phyloP scores from a whole-genome alignment of 768 basidiomycete genomes.

The Phlebiopsis gigantea region DNA sequence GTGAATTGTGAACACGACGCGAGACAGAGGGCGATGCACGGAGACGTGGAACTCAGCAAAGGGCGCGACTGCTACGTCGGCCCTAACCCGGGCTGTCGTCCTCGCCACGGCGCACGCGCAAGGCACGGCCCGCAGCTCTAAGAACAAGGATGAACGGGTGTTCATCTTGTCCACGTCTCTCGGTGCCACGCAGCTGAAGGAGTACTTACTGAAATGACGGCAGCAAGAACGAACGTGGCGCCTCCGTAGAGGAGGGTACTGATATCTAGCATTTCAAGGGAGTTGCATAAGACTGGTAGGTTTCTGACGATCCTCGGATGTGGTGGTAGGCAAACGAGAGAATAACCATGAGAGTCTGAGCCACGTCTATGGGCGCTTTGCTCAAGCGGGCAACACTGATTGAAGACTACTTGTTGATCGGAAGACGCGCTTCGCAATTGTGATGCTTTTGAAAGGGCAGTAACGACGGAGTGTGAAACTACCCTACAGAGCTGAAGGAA shows the following conservation, averaged over 20 bases:
- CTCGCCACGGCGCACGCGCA: slow-evolving; percentile 49
- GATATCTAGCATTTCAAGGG: neutral
- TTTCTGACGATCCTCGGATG: too few species aligned
- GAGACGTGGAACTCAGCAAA: slow-evolving; percentile 29
- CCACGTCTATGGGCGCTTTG: too few species aligned
- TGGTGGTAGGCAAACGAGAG: too few species aligned
- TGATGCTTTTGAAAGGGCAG: too few species aligned
- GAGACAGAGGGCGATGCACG: slow-evolving; percentile 5
- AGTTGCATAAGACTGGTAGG: too few species aligned
- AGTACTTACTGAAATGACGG: slow-evolving; percentile 20
- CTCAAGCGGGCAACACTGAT: too few species aligned
- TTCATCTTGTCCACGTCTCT: slow-evolving; percentile 43
- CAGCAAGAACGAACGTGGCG: slow-evolving; percentile 15
- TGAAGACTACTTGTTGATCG: too few species aligned
- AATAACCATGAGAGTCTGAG: too few species aligned
- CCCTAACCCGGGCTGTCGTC: slow-evolving; percentile 62
- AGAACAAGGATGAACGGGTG: slow-evolving; percentile 90
- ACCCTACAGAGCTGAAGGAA: too few species aligned
- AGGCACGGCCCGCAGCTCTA: slow-evolving; percentile 61
- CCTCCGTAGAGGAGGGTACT: neutral
- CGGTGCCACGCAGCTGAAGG: neutral
- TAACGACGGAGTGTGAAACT: too few species aligned
- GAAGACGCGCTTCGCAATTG: too few species aligned
- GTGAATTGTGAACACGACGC: slow-evolving; percentile 16
- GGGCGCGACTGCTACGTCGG: slow-evolving; percentile 25